Conservation (phyloP, 768 basidiomycete species). For the Xanthoconium stramineum region DNA sequence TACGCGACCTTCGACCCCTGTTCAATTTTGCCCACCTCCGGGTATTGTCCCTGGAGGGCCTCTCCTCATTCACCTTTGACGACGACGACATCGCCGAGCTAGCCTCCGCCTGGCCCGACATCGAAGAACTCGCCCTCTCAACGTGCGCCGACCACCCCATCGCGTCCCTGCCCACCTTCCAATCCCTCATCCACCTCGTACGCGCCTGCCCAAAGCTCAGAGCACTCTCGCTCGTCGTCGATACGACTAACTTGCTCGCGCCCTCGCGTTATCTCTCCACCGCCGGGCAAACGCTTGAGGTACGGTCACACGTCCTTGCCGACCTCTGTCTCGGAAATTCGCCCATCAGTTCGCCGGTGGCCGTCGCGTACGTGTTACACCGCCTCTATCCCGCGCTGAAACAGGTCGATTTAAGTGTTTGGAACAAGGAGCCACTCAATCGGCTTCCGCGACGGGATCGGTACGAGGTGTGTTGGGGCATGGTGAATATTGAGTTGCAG, state of each 20-base stretch:
- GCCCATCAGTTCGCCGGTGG: conserved; percentile 4
- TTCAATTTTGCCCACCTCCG: conserved; percentile 13
- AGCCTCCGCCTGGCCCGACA: conserved; percentile 18
- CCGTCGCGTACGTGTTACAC: conserved; percentile 10
- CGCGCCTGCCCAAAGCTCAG: conserved; percentile 12
- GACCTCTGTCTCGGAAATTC: conserved; percentile 24
- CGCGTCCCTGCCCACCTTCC: conserved; percentile 21
- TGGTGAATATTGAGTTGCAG: conserved; percentile 16
- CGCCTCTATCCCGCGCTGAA: conserved; percentile 18
- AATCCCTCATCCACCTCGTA: conserved; percentile 11
- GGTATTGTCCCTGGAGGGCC: conserved; percentile 16
- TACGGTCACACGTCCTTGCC: not conserved
- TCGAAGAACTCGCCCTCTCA: conserved; percentile 19
- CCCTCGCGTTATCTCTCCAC: not conserved
- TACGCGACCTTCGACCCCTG: conserved; percentile 14
- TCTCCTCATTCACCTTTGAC: conserved; percentile 11
- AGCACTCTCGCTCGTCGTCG: conserved; percentile 24
- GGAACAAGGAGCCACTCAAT: conserved; percentile 14
- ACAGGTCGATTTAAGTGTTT: conserved; percentile 18
- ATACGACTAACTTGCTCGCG: conserved; percentile 1
- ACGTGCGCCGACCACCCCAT: conserved; percentile 12
- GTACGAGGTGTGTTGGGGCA: conserved; percentile 16
- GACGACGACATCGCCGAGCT: conserved; percentile 17
- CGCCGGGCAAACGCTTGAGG: not conserved
- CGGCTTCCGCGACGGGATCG: conserved; percentile 7